Base-by-base conservation (phyloP, 1,139 yeast species). In the Suhomyces anneliseae region DNA sequence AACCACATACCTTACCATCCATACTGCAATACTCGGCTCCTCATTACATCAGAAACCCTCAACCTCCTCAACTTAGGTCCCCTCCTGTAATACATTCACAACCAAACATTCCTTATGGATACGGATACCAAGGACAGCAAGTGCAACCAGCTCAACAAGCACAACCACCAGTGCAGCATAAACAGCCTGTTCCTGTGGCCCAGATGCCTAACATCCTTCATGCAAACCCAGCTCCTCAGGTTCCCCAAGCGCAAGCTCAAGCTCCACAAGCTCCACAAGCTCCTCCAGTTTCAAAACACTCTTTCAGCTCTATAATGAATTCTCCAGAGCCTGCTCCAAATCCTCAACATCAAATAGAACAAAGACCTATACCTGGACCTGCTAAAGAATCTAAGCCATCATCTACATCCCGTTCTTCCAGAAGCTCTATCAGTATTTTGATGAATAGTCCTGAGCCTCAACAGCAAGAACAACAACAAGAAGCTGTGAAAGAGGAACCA, bases 381-480 rank as follows among this genome's bases (percentile, higher is more conserved):
- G 8, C 24, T n/a, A 36, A 26, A 36, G 14, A 35, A 8, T 34
- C 10, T 27, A 27, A 27, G 14, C 38, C 37, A 37, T 33, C 47
- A 34, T n/a, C 40, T 6, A 27, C 34, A 11, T 38, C 46, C 4
- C 32, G 32, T 15, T 40, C 48, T 15, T 38, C 53, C 31, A 45
- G 42, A 34, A 49, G 55, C 44, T 51, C 58, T 12, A 50, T 54
- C n/a, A 48, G 54, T 26, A 43, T 44, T 15, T 44, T 55, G 43
- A 54, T 54, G 48, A 54, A 54, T 38, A 45, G 46, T 35, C 49
- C 55, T 14, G 55, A 53, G 11, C 51, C 51, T 8, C 48, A 36
- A 32, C 29, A 24, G 14, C 12, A 19, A n/a, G 31, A 7, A 9
- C n/a, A 8, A 5, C 24, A 19, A 19, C 24, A 19, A 19, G 24